phyloP scores from a whole-genome alignment of 371 early-diverging fungal genomes.

The Saksenaea oblongispora region DNA sequence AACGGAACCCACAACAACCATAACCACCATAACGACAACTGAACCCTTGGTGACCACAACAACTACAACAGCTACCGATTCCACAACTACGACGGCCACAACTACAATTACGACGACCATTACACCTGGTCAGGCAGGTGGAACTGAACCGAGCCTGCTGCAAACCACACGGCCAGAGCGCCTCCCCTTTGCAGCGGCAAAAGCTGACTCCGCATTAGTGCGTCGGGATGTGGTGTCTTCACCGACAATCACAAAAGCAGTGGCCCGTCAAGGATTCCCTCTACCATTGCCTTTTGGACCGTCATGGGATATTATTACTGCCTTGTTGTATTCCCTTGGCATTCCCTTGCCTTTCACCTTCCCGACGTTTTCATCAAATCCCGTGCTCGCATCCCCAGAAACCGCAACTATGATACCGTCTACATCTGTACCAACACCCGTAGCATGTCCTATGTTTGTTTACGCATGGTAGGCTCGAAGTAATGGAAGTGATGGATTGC shows the following conservation, averaged over 20 bases:
- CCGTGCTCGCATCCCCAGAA: too few relatives aligned
- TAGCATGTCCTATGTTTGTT: conserved; percentile 8
- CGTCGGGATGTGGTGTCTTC: too few relatives aligned
- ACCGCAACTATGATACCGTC: too few relatives aligned
- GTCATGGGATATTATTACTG: not conserved
- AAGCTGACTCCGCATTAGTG: too few relatives aligned
- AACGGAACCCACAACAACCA: not conserved
- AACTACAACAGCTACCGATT: not conserved
- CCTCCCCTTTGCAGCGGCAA: too few relatives aligned
- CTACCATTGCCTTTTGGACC: not conserved
- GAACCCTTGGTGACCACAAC: conserved; percentile 15
- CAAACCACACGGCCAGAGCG: too few relatives aligned
- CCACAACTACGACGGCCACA: too few relatives aligned
- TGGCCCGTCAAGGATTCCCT: not conserved
- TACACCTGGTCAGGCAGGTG: too few relatives aligned
- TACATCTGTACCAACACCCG: conserved; percentile 1
- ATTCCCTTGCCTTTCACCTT: conserved; percentile 16
- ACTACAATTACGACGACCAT: too few relatives aligned
- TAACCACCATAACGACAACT: not conserved
- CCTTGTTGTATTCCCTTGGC: conserved; percentile 2
- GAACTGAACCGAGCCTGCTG: too few relatives aligned
- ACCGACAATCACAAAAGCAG: not conserved
- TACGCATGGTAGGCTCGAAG: conserved; percentile 13
- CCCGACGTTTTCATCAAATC: too few relatives aligned
- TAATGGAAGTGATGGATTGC: not conserved